phyloP scores from a whole-genome alignment of 2,329 filamentous ascomycete species.

The Scedosporium dehoogii region DNA sequence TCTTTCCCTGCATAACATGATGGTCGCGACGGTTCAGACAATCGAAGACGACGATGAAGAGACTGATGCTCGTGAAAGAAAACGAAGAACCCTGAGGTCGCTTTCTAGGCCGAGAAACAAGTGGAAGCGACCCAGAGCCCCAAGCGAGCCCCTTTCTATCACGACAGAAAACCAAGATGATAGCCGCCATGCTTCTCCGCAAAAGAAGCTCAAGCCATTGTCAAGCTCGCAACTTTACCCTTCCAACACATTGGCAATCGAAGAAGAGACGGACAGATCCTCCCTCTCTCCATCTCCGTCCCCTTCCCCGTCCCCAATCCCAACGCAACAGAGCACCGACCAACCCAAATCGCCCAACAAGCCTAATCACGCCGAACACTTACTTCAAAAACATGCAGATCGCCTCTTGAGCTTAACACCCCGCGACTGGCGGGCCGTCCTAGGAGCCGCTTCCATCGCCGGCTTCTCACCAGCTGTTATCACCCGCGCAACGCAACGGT shows the following conservation, averaged over 20 bases:
- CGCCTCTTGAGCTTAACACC: background rate
- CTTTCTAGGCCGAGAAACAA: background rate
- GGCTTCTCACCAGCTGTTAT: slow-evolving; percentile 60
- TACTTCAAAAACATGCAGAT: background rate
- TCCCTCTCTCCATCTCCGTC: background rate
- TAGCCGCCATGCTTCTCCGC: slow-evolving; percentile 3
- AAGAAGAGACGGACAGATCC: background rate
- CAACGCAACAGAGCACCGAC: background rate
- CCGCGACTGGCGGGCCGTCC: slow-evolving; percentile 80
- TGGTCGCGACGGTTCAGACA: slow-evolving; percentile 36
- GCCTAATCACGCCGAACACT: background rate
- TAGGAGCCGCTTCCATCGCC: slow-evolving; percentile 66
- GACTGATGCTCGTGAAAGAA: background rate
- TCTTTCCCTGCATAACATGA: slow-evolving; percentile 57
- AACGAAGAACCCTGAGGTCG: background rate
- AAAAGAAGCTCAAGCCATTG: background rate
- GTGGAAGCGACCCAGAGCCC: background rate
- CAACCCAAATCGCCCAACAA: background rate
- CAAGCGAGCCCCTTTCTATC: background rate
- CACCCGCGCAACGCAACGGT: slow-evolving; percentile 61
- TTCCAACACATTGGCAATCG: background rate
- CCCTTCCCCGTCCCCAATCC: background rate
- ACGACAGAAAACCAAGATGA: background rate
- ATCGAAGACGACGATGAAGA: slow-evolving; percentile 17
- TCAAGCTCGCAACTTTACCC: background rate